A percentile compares a stretch with the other conserved stretches of the same genome.
These are phyloP conservation scores for Arabidopsis hybrid DNA, from an alignment of 441 rosid species.

Conservation along the genomic window DNA sequence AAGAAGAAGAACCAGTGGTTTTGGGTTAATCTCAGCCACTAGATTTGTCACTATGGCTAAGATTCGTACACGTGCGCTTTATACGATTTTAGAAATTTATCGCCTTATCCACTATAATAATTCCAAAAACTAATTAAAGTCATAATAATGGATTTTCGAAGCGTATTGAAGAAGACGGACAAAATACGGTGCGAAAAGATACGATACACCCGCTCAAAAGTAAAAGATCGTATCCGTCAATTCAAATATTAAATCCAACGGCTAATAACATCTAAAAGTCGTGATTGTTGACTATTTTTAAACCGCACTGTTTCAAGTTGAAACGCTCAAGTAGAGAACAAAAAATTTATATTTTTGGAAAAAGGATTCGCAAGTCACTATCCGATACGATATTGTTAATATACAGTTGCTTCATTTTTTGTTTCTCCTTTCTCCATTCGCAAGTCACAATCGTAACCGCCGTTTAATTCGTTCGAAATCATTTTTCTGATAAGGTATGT, in stretches of 20 bases:
- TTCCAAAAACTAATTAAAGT: too few species aligned
- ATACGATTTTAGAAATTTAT: too few species aligned
- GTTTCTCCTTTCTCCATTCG: background rate
- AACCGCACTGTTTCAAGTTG: slow-evolving; percentile 25
- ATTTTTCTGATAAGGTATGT: background rate
- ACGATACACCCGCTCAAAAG: slow-evolving; percentile 16
- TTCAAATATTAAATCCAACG: slow-evolving; percentile 26
- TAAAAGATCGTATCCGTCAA: slow-evolving; percentile 22
- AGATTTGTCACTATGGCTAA: too few species aligned
- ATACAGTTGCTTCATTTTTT: background rate
- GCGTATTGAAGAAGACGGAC: too few species aligned
- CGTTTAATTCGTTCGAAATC: too few species aligned
- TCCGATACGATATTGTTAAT: slow-evolving; percentile 23
- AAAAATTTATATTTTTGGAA: slow-evolving; percentile 18
- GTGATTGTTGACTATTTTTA: background rate
- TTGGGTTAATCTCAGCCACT: slow-evolving; percentile 43
- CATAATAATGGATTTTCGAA: too few species aligned
- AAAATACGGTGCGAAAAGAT: background rate
- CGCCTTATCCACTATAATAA: slow-evolving; percentile 25
- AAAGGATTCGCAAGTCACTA: slow-evolving; percentile 46
- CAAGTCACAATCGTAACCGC: slow-evolving; percentile 48
- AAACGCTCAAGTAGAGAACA: slow-evolving; percentile 40
- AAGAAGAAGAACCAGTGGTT: slow-evolving; percentile 39
- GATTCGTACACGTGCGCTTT: too few species aligned
- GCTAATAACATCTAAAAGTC: background rate